A percentile compares a stretch with the other conserved stretches of the same genome.
Conservation (phyloP, 108 stramenopile genomes). For the Chaetoceros tenuissimus region DNA sequence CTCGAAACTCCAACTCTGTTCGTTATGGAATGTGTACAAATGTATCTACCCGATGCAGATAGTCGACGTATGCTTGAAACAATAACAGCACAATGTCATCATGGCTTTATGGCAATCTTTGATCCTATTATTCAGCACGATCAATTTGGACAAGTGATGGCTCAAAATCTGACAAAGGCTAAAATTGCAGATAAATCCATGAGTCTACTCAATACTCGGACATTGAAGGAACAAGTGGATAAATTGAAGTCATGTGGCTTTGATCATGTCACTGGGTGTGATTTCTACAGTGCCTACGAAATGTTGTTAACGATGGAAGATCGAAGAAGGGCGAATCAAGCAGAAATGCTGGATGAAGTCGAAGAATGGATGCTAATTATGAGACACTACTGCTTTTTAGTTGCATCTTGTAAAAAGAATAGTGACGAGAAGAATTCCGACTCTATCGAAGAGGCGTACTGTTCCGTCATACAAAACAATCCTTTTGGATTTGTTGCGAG, state of each 20-base stretch:
- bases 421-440: background rate
- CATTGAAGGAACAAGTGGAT: constrained; percentile 44
- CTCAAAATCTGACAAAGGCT: constrained; percentile 50
- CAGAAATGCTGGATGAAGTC: constrained; percentile 81
- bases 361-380: constrained; percentile 81
- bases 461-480: background rate
- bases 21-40: constrained; percentile 67
- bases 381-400: constrained; percentile 68
- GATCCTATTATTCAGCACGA: constrained; percentile 64
- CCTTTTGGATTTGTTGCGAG: background rate
- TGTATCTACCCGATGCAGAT: constrained; percentile 60
- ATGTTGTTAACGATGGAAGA: constrained; percentile 44
- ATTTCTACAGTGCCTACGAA: constrained; percentile 78
- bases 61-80: constrained; percentile 22
- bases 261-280: constrained; percentile 48
- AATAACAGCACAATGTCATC: constrained; percentile 6
- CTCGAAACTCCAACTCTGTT: constrained; percentile 49
- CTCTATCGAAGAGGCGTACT: background rate
- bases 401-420: constrained; percentile 13
- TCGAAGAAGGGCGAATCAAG: constrained; percentile 42
- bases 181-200: constrained; percentile 36
- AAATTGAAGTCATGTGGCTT: constrained; percentile 39
- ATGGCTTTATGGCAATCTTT: constrained; percentile 34
- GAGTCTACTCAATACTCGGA: constrained; percentile 43
- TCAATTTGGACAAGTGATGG: constrained; percentile 71